A percentile compares a stretch with the other conserved stretches of the same genome.
phyloP scores from a whole-genome alignment of 169 alveolate genomes.

The Perkinsus marinus region DNA sequence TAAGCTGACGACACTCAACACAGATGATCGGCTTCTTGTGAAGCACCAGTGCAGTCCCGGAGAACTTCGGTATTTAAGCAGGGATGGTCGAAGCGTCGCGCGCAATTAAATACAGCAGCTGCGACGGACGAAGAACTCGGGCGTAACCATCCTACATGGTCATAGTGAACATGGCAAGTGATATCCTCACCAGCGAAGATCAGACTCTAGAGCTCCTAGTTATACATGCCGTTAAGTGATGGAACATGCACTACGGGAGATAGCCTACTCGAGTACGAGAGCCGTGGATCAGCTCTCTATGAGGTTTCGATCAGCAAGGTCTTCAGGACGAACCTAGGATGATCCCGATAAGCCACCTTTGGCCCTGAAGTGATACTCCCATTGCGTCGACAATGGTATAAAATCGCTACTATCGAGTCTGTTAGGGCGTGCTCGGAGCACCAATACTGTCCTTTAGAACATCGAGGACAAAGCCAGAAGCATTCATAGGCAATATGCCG shows the following conservation, averaged over 20 bases:
- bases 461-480: too few relatives aligned
- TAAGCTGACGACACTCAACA: neutral
- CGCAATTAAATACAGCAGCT: too few relatives aligned
- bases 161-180: too few relatives aligned
- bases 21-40: constrained; percentile 2
- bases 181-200: neutral
- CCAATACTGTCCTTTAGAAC: too few relatives aligned
- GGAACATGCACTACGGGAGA: neutral
- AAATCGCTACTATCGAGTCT: neutral
- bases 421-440: too few relatives aligned
- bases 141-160: neutral
- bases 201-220: neutral
- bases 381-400: neutral
- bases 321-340: too few relatives aligned
- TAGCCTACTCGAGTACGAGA: neutral
- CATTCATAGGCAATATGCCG: too few relatives aligned
- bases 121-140: too few relatives aligned
- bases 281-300: too few relatives aligned
- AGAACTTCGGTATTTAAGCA: constrained; percentile 11
- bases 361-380: neutral
- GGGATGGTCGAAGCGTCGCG: too few relatives aligned
- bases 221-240: neutral
- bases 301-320: too few relatives aligned
- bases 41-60: constrained; percentile 15
- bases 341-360: neutral